These are phyloP conservation scores for Pleurotus tuoliensis DNA, from an alignment of 768 basidiomycete genomes.

Conservation along the genomic window DNA sequence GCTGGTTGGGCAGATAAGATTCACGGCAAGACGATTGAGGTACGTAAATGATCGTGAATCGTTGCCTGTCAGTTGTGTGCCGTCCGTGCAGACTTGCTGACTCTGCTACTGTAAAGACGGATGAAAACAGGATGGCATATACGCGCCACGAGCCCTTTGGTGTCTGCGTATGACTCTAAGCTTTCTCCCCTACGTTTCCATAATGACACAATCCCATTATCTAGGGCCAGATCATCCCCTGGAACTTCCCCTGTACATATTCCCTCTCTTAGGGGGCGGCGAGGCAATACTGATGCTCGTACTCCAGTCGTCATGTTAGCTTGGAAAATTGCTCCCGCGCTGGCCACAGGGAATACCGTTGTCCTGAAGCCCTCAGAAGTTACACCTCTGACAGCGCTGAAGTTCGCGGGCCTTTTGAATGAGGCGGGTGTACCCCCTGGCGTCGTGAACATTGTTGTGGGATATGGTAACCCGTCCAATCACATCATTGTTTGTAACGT, in stretches of 20 bases:
- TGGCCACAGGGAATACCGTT: constrained; percentile 72
- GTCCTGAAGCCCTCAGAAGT: constrained; percentile 78
- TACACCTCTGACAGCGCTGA: constrained; percentile 65
- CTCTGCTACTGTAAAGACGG: constrained; percentile 20
- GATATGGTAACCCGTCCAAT: constrained; percentile 41
- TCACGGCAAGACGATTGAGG: constrained; percentile 55
- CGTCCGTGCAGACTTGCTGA: too few relatives aligned
- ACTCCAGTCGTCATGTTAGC: constrained; percentile 48
- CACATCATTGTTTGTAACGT: background rate
- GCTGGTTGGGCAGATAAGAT: constrained; percentile 78
- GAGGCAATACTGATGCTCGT: background rate
- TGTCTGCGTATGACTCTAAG: constrained; percentile 29
- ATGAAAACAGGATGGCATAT: constrained; percentile 44
- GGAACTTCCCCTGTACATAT: constrained; percentile 38
- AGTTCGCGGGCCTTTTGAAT: constrained; percentile 43
- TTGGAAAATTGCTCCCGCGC: constrained; percentile 73
- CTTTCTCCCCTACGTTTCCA: background rate
- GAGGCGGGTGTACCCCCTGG: constrained; percentile 78
- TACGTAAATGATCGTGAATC: background rate
- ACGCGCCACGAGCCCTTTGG: constrained; percentile 62
- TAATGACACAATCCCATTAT: background rate
- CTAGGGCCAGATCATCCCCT: constrained; percentile 52
- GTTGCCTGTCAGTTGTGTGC: background rate
- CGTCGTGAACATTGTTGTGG: constrained; percentile 68
- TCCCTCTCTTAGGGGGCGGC: too few relatives aligned